A percentile compares a stretch with the other conserved stretches of the same genome.
Conservation (phyloP, 2,329 filamentous ascomycete genomes). For the Neofusicoccum sp. region DNA sequence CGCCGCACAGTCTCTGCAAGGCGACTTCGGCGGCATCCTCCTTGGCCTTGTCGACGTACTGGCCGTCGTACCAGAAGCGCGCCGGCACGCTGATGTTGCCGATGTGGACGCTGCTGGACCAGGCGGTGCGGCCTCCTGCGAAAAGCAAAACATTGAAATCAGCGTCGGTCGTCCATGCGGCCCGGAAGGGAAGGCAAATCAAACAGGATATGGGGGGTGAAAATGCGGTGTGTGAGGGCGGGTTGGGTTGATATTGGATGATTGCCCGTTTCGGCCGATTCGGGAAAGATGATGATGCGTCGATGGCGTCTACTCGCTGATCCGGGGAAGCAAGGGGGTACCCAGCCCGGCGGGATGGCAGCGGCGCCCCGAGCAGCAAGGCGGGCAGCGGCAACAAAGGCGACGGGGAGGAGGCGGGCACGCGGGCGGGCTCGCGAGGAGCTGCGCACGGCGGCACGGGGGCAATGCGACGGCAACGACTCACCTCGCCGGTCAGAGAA, state of each 20-base stretch:
- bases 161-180: neutral
- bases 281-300: conserved; percentile 14
- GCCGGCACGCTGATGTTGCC: conserved; percentile 27
- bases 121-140: conserved; percentile 39
- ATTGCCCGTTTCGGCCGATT: conserved; percentile 13
- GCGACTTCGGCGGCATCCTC: conserved; percentile 36
- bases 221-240: conserved; percentile 5
- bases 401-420: neutral
- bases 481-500: conserved; percentile 39
- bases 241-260: conserved; percentile 12
- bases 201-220: neutral
- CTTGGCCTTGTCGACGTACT: conserved; percentile 32
- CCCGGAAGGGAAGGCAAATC: neutral
- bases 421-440: neutral
- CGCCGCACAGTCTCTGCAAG: conserved; percentile 17
- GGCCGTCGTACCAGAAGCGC: conserved; percentile 39
- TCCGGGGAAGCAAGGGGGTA: conserved; percentile 19
- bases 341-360: conserved; percentile 6
- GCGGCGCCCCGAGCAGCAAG: neutral
- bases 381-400: conserved; percentile 3
- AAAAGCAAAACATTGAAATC: neutral
- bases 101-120: conserved; percentile 33
- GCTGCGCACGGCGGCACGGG: neutral
- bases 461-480: neutral
- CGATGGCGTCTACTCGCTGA: conserved; percentile 13